Conservation (phyloP, 2,329 filamentous ascomycete genomes). For the Ophiostoma himal-ulmi region DNA sequence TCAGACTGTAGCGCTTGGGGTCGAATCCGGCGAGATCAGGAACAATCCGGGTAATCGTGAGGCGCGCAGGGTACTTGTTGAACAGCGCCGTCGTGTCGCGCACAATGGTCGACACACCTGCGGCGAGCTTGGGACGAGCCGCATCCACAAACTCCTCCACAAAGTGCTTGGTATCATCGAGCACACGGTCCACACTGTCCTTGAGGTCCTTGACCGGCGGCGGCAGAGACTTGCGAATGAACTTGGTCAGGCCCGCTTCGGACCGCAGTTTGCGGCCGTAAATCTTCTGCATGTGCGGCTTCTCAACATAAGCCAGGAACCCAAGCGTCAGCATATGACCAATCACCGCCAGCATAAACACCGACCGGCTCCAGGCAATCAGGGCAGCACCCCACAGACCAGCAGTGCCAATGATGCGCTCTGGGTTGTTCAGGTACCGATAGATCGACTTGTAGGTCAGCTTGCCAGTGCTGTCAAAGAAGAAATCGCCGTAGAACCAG, state of each 20-base stretch:
- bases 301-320: slow-evolving; percentile 90
- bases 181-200: slow-evolving; percentile 77
- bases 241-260: slow-evolving; percentile 88
- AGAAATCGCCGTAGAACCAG: slow-evolving; percentile 99
- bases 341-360: slow-evolving; percentile 79
- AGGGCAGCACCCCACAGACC: slow-evolving; percentile 94
- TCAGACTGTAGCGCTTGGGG: slow-evolving; percentile 71
- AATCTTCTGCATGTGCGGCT: slow-evolving; percentile 96
- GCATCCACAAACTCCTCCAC: slow-evolving; percentile 86
- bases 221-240: slow-evolving; percentile 78
- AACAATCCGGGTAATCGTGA: slow-evolving; percentile 73
- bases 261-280: slow-evolving; percentile 79
- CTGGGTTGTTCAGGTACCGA: slow-evolving; percentile 95
- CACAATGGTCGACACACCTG: slow-evolving; percentile 79
- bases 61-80: slow-evolving; percentile 78
- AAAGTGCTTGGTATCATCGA: slow-evolving; percentile 80
- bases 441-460: slow-evolving; percentile 97
- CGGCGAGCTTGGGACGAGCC: slow-evolving; percentile 77
- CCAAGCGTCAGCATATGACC: slow-evolving; percentile 79
- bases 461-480: slow-evolving; percentile 83
- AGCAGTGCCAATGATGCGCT: slow-evolving; percentile 85
- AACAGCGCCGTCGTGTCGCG: slow-evolving; percentile 83
- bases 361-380: slow-evolving; percentile 81
- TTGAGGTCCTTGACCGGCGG: slow-evolving; percentile 77
- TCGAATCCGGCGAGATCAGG: slow-evolving; percentile 76